Evolutionary conservation across 2,329 filamentous ascomycete species (phyloP), one percentile per base, ranked within the genome.

Genomic region (Trichoderma aggressivum): DNA sequence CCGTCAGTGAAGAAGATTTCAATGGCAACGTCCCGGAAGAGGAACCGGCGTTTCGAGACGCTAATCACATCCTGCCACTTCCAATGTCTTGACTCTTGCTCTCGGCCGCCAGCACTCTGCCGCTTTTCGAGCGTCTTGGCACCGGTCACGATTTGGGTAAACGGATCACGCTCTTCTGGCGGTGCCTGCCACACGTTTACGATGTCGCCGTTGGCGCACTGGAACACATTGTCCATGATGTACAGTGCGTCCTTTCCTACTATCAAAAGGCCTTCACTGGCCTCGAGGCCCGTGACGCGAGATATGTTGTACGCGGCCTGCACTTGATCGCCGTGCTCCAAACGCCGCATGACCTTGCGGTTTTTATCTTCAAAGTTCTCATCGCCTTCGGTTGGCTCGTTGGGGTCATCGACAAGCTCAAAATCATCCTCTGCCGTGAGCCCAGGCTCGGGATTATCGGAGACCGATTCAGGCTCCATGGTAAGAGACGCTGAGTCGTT

Each of bases 1-100:
- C 96, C 96, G 78, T 99, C 97, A 0, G 94, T 94, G 79, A 99
- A 99, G 83, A 99, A 99, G 3, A 98, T 88, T 78, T 99, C 96
- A n/a, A 98, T 90, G 0, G 94, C 94, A 14, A 99, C 96, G 77
- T 99, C 95, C 30, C 96, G 91, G 81, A 98, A 97, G 5, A 99
- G 83, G 80, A 98, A 99, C 7, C 95, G 91, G 24, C 97, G 90
- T 80, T 99, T 99, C 0, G 95, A 98, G 43, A 98, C 92, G 78
- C 94, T 98, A 75, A 98, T 92, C 16, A 98, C 90, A 78, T 98
- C 95, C 4, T 90, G 88, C 95, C 95, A 99, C 74, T 91, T 92
- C 97, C 96, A 99, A 79, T 92, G 91, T 75, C 94, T 89, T 2
- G 92, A 94, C 73, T 95, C 92, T 76, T 97, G 93, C 62, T 97